A percentile compares a stretch with the other conserved stretches of the same genome.
These are phyloP conservation scores for Alternaria ethzedia DNA, from an alignment of 2,329 filamentous ascomycete species.

Conservation along the genomic window DNA sequence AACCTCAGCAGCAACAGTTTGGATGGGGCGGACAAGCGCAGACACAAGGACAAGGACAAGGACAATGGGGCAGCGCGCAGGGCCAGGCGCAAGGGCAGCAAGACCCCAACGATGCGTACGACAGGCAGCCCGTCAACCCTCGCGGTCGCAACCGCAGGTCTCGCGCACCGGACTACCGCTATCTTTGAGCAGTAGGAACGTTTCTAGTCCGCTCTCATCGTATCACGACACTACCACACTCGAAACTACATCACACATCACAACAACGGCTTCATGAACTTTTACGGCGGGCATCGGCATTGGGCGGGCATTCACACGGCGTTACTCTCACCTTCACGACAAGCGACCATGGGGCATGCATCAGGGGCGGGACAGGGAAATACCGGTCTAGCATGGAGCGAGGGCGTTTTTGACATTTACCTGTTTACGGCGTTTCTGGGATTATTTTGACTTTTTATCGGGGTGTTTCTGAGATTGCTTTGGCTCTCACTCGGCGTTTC, in stretches of 20 bases:
- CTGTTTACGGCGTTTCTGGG: not conserved
- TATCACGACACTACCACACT: not conserved
- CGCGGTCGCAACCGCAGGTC: conserved; percentile 80
- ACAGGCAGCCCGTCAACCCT: conserved; percentile 94
- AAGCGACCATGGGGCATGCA: not conserved
- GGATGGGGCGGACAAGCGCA: conserved; percentile 11
- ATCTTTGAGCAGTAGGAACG: conserved; percentile 11
- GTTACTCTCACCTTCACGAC: not conserved
- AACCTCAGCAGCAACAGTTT: conserved; percentile 16
- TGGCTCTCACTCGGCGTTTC: not conserved
- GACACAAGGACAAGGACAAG: not conserved
- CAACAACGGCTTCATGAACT: conserved; percentile 85
- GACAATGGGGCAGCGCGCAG: conserved; percentile 8
- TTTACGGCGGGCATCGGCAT: conserved; percentile 72
- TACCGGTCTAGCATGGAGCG: not conserved
- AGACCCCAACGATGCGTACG: conserved; percentile 71
- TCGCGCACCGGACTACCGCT: conserved; percentile 77
- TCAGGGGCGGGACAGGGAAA: not conserved
- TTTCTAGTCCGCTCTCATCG: conserved; percentile 1
- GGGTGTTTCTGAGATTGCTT: not conserved
- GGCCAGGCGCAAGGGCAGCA: conserved; percentile 2
- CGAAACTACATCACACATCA: conserved; percentile 9
- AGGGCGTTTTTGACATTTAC: not conserved
- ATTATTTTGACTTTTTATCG: not conserved
- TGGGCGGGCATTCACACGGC: not conserved